Base-by-base conservation (phyloP, 768 basidiomycete species). In the Pulveroboletus sp. region DNA sequence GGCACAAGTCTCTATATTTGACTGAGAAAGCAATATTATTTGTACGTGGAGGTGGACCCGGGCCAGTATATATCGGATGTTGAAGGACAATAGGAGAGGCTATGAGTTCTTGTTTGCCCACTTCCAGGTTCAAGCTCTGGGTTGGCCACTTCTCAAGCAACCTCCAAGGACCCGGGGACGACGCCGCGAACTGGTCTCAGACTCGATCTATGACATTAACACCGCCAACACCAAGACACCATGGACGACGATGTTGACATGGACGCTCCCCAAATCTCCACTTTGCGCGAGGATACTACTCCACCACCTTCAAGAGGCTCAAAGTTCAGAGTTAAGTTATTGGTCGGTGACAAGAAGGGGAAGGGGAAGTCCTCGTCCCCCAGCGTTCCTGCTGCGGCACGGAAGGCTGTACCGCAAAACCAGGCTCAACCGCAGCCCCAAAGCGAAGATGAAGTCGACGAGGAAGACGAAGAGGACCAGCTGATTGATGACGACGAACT, bases 191-290 rank as follows among this genome's bases (percentile, higher is more conserved):
- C 26, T 31, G n/a, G 17, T 23, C 53, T 41, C 32, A 37, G 22
- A n/a, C n/a, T n/a, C n/a, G n/a, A n/a, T n/a, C n/a, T n/a, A n/a
- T n/a, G n/a, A n/a, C 9, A 23, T 22, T 38, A 14, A 17, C 22
- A 12, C 14, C n/a, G 14, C 19, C 9, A 38, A 36, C 16, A n/a
- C 17, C 10, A n/a, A n/a, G n/a, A n/a, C n/a, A n/a, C 30, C 41
- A 72, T 73, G 69, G 67, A 73, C 50, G 69, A 73, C 41, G 74
- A 77, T 47, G 59, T 73, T n/a, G 73, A 75, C 36, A 88, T 89
- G 85, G 89, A 89, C 32, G 85, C 88, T 29, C 89, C 89, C 31
- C 82, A 82, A 57, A 90, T 91, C 47, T 90, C 88, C 22, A 90
- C 83, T 24, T 77, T 90, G 29, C 75, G 73, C 29, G 85, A 89